phyloP scores from a whole-genome alignment of 768 basidiomycete species.

The Hericium rajendrae region DNA sequence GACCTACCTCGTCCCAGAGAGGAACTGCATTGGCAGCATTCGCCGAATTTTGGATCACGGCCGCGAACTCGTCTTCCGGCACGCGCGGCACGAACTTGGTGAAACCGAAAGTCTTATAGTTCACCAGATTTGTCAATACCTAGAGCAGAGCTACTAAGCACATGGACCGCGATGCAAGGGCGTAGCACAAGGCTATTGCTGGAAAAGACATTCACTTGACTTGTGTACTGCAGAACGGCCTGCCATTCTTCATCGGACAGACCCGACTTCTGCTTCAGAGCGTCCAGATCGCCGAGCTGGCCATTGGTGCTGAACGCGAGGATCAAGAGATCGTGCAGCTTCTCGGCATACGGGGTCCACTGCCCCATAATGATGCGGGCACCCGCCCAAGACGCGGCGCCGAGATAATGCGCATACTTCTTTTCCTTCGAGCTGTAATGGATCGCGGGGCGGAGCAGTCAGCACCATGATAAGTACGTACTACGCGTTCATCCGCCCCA shows the following conservation, averaged over 20 bases:
- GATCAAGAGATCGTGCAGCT: conserved; percentile 65
- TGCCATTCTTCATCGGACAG: conserved; percentile 56
- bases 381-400: conserved; percentile 74
- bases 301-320: conserved; percentile 55
- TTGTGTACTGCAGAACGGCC: conserved; percentile 59
- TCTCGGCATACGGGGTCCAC: conserved; percentile 64
- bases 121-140: conserved; percentile 55
- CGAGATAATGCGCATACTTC: conserved; percentile 67
- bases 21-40: conserved; percentile 44
- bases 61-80: conserved; percentile 48
- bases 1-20: conserved; percentile 54
- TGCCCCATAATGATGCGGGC: conserved; percentile 77
- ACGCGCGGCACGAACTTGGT: conserved; percentile 80
- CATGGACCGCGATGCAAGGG: not conserved
- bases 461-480: not conserved
- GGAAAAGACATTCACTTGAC: conserved; percentile 40
- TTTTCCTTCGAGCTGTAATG: conserved; percentile 56
- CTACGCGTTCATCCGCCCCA: not conserved
- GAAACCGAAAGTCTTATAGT: conserved; percentile 77
- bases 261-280: conserved; percentile 43
- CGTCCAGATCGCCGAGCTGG: conserved; percentile 44
- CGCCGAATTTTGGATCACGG: conserved; percentile 49
- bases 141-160: conserved; percentile 4
- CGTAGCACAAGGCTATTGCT: not conserved
- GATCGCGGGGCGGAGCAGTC: too few species aligned